Evolutionary conservation across 495 filamentous ascomycete genomes (phyloP), one percentile per base, ranked within the genome.

Genomic region (Astrothelium macrocarpum): DNA sequence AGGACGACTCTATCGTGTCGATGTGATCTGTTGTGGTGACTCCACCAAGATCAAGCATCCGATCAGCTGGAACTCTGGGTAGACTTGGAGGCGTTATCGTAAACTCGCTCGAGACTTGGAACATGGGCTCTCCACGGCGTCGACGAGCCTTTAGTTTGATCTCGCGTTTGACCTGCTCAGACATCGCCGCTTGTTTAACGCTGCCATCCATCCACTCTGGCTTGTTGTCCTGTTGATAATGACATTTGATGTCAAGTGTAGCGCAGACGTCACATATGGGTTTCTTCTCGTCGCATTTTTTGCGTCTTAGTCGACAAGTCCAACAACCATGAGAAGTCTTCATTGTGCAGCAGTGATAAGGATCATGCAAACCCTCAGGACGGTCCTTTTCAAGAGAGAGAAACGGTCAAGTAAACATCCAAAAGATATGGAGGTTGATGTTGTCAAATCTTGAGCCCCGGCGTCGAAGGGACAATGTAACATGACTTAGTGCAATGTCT

Each of bases 121-220:
- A 39, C 36, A 45, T 56, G 59, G 36, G 5, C 5, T 66, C 34
- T 45, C 56, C 66, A n/a, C 77, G 72, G 1, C 80, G 79, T 32
- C 65, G 73, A 69, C 66, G 69, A 49, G 76, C 77, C 32, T 72
- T 77, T 49, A 78, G 72, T 67, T 80, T 83, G 59, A 84, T 75
- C 68, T 82, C 76, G 29, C 66, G 68, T 64, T 82, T 83, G 67
- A 84, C 64, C 67, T 65, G 68, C 45, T 78, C 76, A 53, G 78
- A 76, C 73, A 76, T 79, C 62, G 78, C 73, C 71, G 76, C 77
- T 65, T 84, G 80, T 60, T 61, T 72, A 32, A 65, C 66, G 25
- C 75, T 79, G 53, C 77, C 78, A 68, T 82, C 81, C 81, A 83
- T 83, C 81, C 81, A 83, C 16, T 77, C 76, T 18, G 82, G 81